Evolutionary conservation across 345 rosid genomes (phyloP).

Genomic region (Populus simonii): DNA sequence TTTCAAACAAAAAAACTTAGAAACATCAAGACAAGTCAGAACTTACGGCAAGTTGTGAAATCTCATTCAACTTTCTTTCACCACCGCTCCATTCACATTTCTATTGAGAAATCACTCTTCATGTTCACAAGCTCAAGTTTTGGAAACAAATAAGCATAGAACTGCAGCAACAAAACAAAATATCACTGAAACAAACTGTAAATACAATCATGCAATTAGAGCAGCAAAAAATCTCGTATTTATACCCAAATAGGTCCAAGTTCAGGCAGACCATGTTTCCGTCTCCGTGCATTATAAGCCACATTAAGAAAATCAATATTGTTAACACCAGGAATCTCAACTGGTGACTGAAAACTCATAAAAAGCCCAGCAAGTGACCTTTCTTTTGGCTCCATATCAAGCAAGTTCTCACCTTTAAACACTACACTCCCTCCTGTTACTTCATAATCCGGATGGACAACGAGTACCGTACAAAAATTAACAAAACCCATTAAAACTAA

Average conservation of each 20-base stretch:
- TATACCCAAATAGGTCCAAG: constrained; percentile 82
- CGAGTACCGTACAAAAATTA: constrained; percentile 61
- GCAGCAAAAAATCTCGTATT: not conserved
- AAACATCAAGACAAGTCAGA: not conserved
- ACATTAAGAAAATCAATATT: constrained; percentile 85
- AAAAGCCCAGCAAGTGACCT: constrained; percentile 94
- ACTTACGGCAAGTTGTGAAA: constrained; percentile 85
- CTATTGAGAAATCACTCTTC: constrained; percentile 86
- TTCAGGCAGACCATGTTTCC: constrained; percentile 75
- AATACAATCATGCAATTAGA: not conserved
- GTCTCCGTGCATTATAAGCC: constrained; percentile 91
- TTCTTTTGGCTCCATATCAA: constrained; percentile 95
- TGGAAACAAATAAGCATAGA: constrained; percentile 65
- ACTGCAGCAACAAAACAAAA: constrained; percentile 51
- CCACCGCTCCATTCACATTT: constrained; percentile 99
- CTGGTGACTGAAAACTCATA: constrained; percentile 91
- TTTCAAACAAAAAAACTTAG: not conserved
- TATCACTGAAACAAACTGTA: not conserved
- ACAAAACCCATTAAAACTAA: not conserved
- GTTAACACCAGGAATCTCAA: constrained; percentile 92
- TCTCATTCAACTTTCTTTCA: constrained; percentile 95
- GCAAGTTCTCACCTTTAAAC: constrained; percentile 74
- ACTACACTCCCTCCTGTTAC: constrained; percentile 81
- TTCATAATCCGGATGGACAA: constrained; percentile 93
- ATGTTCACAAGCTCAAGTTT: constrained; percentile 84